Evolutionary conservation across 257 asterid species (phyloP).

Genomic region (Nicotiana otophora): DNA sequence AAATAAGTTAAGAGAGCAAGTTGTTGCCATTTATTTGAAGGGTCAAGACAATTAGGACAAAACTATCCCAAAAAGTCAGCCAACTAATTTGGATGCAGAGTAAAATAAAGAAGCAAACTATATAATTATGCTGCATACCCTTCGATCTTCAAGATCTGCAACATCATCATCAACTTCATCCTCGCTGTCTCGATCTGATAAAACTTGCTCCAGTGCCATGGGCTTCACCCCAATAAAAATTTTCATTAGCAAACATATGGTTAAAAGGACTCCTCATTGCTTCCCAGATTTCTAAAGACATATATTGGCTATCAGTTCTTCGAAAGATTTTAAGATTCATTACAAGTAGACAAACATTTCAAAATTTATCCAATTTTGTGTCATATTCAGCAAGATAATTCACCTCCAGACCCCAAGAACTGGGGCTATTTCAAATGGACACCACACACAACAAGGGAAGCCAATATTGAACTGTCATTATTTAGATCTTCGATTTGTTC

Average conservation of each 20-base stretch:
- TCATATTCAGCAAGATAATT: conserved; percentile 6
- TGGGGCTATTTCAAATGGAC: background rate
- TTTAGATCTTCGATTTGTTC: background rate
- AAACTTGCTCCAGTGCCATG: conserved; percentile 92
- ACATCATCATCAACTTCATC: conserved; percentile 99
- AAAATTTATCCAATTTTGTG: background rate
- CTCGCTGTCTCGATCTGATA: conserved; percentile 95
- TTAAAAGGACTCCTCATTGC: background rate
- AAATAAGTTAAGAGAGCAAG: background rate
- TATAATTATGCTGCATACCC: conserved; percentile 42
- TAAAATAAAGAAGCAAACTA: background rate
- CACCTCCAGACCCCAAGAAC: background rate
- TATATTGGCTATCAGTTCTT: background rate
- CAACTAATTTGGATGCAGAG: background rate
- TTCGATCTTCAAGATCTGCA: conserved; percentile 96
- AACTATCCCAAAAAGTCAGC: background rate
- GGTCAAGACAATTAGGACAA: conserved; percentile 1
- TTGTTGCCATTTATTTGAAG: background rate
- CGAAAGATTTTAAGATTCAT: background rate
- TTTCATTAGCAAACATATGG: background rate
- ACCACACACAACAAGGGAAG: background rate
- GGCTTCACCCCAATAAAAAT: conserved; percentile 41
- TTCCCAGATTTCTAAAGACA: background rate
- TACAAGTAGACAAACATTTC: background rate
- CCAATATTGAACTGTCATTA: background rate